Evolutionary conservation across 2,329 filamentous ascomycete species (phyloP).

Genomic region (Fusarium sp.): DNA sequence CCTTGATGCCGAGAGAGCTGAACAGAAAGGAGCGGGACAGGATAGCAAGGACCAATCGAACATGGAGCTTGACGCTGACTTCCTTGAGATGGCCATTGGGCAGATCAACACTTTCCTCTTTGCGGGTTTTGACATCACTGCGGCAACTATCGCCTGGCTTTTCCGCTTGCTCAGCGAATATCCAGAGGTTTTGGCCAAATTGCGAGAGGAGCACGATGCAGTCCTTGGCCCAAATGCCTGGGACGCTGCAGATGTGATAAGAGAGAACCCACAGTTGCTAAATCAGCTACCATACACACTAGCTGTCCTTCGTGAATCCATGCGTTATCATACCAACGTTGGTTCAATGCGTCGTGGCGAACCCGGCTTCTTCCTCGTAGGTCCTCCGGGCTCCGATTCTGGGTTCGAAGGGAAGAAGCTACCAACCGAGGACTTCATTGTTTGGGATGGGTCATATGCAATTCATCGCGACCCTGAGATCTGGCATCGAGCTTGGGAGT

Average conservation of each 20-base stretch:
- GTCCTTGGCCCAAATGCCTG: constrained; percentile 48
- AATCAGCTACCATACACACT: constrained; percentile 52
- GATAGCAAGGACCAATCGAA: background rate
- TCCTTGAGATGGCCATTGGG: constrained; percentile 44
- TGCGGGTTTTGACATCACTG: constrained; percentile 54
- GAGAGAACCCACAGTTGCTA: constrained; percentile 41
- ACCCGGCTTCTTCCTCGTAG: constrained; percentile 46
- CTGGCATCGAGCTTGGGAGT: constrained; percentile 30
- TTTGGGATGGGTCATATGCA: constrained; percentile 33
- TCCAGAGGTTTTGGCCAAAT: constrained; percentile 45
- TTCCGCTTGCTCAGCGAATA: constrained; percentile 48
- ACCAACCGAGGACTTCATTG: constrained; percentile 48
- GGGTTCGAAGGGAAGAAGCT: constrained; percentile 24
- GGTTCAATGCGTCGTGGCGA: constrained; percentile 30
- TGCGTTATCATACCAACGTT: constrained; percentile 48
- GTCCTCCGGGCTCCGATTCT: constrained; percentile 15
- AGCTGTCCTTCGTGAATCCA: constrained; percentile 53
- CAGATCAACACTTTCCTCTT: constrained; percentile 55
- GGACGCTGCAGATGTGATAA: constrained; percentile 33
- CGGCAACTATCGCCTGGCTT: constrained; percentile 51
- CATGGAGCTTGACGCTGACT: constrained; percentile 34
- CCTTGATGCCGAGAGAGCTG: constrained; percentile 18
- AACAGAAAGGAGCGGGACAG: background rate
- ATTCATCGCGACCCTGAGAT: constrained; percentile 27
- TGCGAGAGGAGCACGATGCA: constrained; percentile 53